These are phyloP conservation scores for Melampsora allii-populina DNA, from an alignment of 1,284 basidiomycete genomes.

Conservation along the genomic window DNA sequence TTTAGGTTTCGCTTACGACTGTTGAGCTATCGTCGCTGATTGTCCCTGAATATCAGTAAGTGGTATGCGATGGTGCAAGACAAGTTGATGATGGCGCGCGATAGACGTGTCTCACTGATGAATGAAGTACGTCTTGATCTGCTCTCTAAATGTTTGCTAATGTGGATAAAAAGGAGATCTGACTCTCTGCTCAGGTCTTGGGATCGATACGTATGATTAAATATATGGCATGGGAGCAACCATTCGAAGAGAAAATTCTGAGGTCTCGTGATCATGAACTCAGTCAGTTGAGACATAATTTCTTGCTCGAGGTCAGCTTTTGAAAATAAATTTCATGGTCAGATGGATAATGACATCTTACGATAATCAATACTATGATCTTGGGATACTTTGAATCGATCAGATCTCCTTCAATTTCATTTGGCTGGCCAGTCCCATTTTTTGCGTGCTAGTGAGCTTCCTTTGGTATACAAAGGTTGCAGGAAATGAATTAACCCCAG, in stretches of 20 bases:
- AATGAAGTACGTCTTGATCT: slow-evolving; percentile 47
- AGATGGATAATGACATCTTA: slow-evolving; percentile 11
- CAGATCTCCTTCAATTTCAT: slow-evolving; percentile 11
- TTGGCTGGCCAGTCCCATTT: slow-evolving; percentile 9
- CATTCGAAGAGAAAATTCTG: slow-evolving; percentile 8
- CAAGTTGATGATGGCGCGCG: slow-evolving; percentile 44
- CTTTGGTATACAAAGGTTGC: slow-evolving; percentile 8
- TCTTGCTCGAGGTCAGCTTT: slow-evolving; percentile 34
- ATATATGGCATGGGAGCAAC: slow-evolving; percentile 14
- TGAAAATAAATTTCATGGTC: not conserved
- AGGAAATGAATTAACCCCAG: not conserved
- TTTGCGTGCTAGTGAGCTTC: slow-evolving; percentile 8
- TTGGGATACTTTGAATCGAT: not conserved
- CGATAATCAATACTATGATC: not conserved
- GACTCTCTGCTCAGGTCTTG: slow-evolving; percentile 39
- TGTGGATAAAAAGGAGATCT: slow-evolving; percentile 46
- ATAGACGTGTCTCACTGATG: slow-evolving; percentile 46
- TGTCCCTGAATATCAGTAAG: not conserved
- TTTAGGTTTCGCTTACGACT: not conserved
- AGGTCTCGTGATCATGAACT: slow-evolving; percentile 18
- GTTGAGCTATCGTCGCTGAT: not conserved
- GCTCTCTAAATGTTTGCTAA: slow-evolving; percentile 48
- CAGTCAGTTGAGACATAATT: slow-evolving; percentile 10
- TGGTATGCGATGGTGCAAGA: slow-evolving; percentile 29
- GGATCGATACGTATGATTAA: slow-evolving; percentile 43